Percentiles rank a stretch among this genome's conserved stretches.
Conservation (phyloP, 148 eudicot species). For the Camellia japonica region DNA sequence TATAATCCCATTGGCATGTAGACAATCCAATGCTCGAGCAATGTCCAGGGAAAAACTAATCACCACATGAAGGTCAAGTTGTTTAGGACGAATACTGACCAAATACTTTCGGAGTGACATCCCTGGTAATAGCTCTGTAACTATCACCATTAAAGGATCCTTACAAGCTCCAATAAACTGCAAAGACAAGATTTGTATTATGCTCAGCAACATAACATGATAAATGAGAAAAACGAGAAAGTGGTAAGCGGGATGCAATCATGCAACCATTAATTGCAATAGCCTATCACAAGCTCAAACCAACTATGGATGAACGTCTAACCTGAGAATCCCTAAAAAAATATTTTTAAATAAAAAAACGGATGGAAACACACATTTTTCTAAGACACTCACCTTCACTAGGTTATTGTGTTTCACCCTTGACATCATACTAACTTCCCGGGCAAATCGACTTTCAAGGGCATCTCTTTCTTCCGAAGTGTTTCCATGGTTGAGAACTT, state of each 20-base stretch:
- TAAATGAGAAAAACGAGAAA: background rate
- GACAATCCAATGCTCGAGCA: slow-evolving; percentile 87
- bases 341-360: background rate
- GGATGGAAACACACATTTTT: background rate
- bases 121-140: slow-evolving; percentile 84
- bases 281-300: background rate
- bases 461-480: slow-evolving; percentile 64
- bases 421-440: slow-evolving; percentile 95
- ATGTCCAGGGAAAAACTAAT: slow-evolving; percentile 79
- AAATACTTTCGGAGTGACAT: slow-evolving; percentile 84
- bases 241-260: background rate
- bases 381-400: slow-evolving; percentile 56
- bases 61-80: slow-evolving; percentile 61
- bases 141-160: slow-evolving; percentile 96
- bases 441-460: slow-evolving; percentile 76
- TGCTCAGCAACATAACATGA: slow-evolving; percentile 2
- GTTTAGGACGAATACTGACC: slow-evolving; percentile 66
- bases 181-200: slow-evolving; percentile 20
- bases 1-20: slow-evolving; percentile 93
- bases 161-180: slow-evolving; percentile 99
- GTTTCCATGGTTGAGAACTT: slow-evolving; percentile 77
- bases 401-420: slow-evolving; percentile 87
- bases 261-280: background rate
- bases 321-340: background rate
- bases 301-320: background rate